Evolutionary conservation across 495 filamentous ascomycete genomes (phyloP).

Genomic region (Bacidia gigantensis): DNA sequence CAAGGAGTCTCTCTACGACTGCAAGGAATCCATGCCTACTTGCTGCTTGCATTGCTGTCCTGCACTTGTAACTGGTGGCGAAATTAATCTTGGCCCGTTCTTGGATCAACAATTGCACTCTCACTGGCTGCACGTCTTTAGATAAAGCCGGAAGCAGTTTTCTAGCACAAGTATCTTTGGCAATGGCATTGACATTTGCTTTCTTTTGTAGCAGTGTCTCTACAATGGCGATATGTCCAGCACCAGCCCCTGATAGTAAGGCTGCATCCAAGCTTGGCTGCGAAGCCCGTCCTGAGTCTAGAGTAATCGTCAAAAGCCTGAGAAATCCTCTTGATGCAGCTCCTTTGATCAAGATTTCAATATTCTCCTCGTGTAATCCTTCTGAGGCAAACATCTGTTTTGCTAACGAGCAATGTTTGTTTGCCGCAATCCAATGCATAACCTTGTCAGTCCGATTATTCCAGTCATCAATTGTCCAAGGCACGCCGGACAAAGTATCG

Average conservation of each 20-base stretch:
- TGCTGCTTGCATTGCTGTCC: conserved; percentile 1
- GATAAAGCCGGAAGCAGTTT: background rate
- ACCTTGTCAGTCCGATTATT: background rate
- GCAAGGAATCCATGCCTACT: background rate
- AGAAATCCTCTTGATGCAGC: background rate
- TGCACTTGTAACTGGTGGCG: background rate
- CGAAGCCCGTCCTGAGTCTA: background rate
- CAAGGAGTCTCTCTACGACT: conserved; percentile 7
- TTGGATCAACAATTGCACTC: background rate
- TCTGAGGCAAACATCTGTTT: background rate
- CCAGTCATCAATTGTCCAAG: background rate
- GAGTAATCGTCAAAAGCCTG: background rate
- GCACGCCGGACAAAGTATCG: background rate
- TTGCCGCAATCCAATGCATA: background rate
- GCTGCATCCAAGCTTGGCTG: background rate
- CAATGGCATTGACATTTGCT: background rate
- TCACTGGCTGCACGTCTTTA: conserved; percentile 1
- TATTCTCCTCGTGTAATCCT: background rate
- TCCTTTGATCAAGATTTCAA: background rate
- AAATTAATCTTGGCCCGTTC: background rate
- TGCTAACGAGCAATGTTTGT: background rate
- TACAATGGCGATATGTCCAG: background rate
- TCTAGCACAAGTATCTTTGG: background rate
- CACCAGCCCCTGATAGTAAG: background rate
- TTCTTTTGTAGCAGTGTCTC: background rate